Base-by-base conservation (phyloP, 2,329 filamentous ascomycete genomes). In the Monilinia vaccinii-corymbosi region DNA sequence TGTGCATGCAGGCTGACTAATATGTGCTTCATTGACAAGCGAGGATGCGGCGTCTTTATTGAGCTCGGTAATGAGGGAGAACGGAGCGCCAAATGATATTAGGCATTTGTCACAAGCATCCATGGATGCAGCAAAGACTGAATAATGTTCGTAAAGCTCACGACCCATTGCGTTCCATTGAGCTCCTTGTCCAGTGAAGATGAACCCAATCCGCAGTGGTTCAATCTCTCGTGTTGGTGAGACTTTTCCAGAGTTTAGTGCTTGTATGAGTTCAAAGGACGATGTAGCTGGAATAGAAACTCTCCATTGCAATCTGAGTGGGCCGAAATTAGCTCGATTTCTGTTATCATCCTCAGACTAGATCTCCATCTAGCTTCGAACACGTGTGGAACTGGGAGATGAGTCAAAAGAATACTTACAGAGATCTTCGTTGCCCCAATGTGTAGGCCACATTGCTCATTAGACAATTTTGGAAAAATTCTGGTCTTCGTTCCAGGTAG, bases 1-100 rank as follows among this genome's bases (percentile, higher is more conserved):
- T 0, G 76, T 77, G 58, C 73, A 76, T 71, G 72, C 68, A 60
- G 76, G 75, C 63, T 78, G 75, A 9, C 71, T 73, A 53, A 77
- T 71, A 52, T 76, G 69, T 0, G 76, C 73, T 31, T 71, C 31
- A 14, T 49, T 47, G 5, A 78, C 65, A 18, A 67, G 65, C 0
- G 73, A 73, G 0, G 71, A 66, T 11, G 70, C 62, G 7, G 65
- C 71, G 48, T 72, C 67, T 50, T 69, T 72, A 40, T 55, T 45
- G 3, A 78, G 70, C 61, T 77, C 74, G 34, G 21, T 36, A 21
- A 63, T 58, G 40, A 61, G 21, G 23, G 45, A 56, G 48, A 13
- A 66, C 11, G 53, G 60, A 10, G 48, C 49, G 2, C 60, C 63
- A 3, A 75, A 77, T 7, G 76, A 64, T 4, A 62, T 58, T 14